Evolutionary conservation across 495 filamentous ascomycete genomes (phyloP).

Genomic region (Lindgomyces ingoldianus): DNA sequence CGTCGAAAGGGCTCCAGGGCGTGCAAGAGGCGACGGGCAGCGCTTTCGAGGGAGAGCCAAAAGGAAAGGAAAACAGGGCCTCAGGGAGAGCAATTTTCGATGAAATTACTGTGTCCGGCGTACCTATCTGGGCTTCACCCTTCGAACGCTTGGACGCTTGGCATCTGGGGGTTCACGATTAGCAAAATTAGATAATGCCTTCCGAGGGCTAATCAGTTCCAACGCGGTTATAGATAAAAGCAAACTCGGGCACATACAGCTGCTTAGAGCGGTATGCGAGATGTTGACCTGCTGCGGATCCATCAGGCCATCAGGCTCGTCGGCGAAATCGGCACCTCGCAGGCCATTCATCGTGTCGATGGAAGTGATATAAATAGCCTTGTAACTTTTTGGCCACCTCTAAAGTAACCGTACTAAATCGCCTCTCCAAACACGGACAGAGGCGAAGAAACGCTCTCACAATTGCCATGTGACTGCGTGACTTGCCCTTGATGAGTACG

Average conservation of each 20-base stretch:
- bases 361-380: not conserved
- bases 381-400: not conserved
- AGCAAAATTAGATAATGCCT: no score
- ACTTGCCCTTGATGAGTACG: no score
- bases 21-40: not conserved
- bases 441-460: not conserved
- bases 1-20: not conserved
- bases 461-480: not conserved
- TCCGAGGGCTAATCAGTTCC: no score
- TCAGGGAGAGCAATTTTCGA: not conserved
- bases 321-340: no score
- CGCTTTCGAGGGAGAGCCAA: not conserved
- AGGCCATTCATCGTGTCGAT: no score
- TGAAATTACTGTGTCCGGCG: slow-evolving; percentile 9
- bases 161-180: not conserved
- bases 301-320: no score
- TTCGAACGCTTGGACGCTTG: not conserved
- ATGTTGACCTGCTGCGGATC: no score
- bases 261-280: no score
- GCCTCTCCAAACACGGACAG: not conserved
- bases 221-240: no score
- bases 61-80: not conserved
- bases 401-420: not conserved
- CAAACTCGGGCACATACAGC: no score
- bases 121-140: not conserved